Evolutionary conservation across 192 early-diverging fungal species (phyloP).

Genomic region (Gaertneriomyces semiglobifer): DNA sequence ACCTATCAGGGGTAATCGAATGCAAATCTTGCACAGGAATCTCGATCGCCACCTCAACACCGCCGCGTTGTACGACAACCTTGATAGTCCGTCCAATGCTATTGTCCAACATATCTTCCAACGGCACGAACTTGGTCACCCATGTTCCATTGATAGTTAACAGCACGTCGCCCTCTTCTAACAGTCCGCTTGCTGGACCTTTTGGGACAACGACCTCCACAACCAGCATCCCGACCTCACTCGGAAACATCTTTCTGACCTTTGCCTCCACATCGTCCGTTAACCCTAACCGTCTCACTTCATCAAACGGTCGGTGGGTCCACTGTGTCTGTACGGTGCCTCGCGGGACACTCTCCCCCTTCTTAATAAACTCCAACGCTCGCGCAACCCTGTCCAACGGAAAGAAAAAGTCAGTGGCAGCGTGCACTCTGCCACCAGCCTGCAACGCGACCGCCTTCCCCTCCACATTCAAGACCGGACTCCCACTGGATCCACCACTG

Average conservation of each 20-base stretch:
- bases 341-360: conserved; percentile 38
- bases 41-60: conserved; percentile 55
- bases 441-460: conserved; percentile 79
- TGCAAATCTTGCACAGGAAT: conserved; percentile 70
- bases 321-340: conserved; percentile 76
- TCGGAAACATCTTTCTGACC: conserved; percentile 55
- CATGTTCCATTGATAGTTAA: conserved; percentile 64
- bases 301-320: conserved; percentile 70
- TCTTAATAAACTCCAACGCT: conserved; percentile 35
- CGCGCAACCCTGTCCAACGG: conserved; percentile 65
- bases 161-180: conserved; percentile 78
- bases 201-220: conserved; percentile 70
- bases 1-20: conserved; percentile 37
- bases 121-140: conserved; percentile 79
- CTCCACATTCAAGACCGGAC: conserved; percentile 76
- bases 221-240: conserved; percentile 78
- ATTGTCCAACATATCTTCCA: conserved; percentile 69
- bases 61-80: conserved; percentile 70
- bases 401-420: conserved; percentile 84
- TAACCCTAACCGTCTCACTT: conserved; percentile 68
- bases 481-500: conserved; percentile 72
- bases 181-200: conserved; percentile 59
- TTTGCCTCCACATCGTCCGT: conserved; percentile 58
- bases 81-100: conserved; percentile 58
- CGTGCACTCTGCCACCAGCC: conserved; percentile 64